Evolutionary conservation across 2,329 filamentous ascomycete species (phyloP).

Genomic region (Lasiodiplodia hormozganensis): DNA sequence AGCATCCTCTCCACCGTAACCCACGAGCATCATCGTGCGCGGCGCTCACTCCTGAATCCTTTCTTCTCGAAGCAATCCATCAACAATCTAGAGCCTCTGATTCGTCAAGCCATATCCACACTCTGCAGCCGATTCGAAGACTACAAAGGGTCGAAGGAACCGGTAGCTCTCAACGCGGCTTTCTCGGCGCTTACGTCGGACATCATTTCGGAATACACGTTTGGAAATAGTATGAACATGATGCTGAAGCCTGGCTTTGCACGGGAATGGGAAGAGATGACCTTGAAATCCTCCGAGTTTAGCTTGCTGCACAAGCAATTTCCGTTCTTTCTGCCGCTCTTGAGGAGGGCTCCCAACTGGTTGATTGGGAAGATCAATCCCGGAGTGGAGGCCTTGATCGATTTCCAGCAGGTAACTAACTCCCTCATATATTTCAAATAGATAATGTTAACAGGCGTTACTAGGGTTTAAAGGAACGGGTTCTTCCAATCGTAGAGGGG

Average conservation of each 20-base stretch:
- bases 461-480: neutral
- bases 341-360: neutral
- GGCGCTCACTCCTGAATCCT: conserved; percentile 34
- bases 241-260: conserved; percentile 33
- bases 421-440: neutral
- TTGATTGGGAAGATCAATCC: conserved; percentile 3
- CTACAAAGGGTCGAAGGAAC: conserved; percentile 23
- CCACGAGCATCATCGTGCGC: conserved; percentile 34
- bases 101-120: conserved; percentile 33
- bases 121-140: conserved; percentile 33
- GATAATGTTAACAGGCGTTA: conserved; percentile 1
- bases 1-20: conserved; percentile 31
- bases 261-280: conserved; percentile 1
- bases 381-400: neutral
- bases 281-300: conserved; percentile 4
- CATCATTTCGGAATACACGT: conserved; percentile 34
- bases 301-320: conserved; percentile 23
- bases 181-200: conserved; percentile 31
- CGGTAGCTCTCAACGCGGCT: conserved; percentile 25
- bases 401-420: conserved; percentile 1
- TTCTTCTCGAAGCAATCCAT: conserved; percentile 39
- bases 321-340: conserved; percentile 16
- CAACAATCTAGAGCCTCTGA: conserved; percentile 33
- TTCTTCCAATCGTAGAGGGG: conserved; percentile 2
- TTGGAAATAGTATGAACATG: conserved; percentile 32